Evolutionary conservation across 2,329 filamentous ascomycete genomes (phyloP), one percentile per base, ranked within the genome.

Genomic region (Trichoderma aggressivum): DNA sequence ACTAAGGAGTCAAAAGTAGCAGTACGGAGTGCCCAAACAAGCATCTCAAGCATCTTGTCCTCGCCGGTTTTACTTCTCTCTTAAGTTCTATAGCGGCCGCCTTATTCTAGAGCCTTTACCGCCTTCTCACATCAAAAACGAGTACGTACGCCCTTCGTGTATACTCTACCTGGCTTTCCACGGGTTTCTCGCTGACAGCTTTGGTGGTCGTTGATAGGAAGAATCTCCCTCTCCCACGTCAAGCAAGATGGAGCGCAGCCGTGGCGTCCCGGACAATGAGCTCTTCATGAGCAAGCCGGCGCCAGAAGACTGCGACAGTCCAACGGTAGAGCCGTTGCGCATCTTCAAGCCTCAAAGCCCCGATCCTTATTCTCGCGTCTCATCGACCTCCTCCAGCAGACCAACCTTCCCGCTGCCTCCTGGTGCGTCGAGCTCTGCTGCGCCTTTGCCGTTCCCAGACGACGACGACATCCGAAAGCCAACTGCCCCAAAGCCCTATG

Each of bases 301-400:
- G 70, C 83, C 83, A 10, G 80, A 82, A 12, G 85, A 87, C 60
- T 84, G 82, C 62, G 90, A 94, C 77, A 94, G 92, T 77, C 92
- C 94, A 71, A 93, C 92, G 21, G 88, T 97, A 75, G 92, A 92
- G 77, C 94, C 94, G 72, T 82, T 97, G 81, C 89, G 93, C 78
- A 97, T 97, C 80, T 91, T 91, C 84, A 97, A 97, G 81, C 89
- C 91, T 70, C 88, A 90, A 76, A 92, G 90, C 71, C 88, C 90
- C 36, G 86, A 86, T 66, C 89, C 89, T 81, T 70, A 83, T 84
- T 32, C 58, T 69, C 81, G 83, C 74, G 76, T 73, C 67, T 75
- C 78, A 10, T 79, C 79, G 47, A 79, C 75, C 53, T 76, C 77
- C 11, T 73, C 82, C 77, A 87, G 82, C 77, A 88, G 89, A 76